phyloP scores from a whole-genome alignment of 208 protist species.

The Leishmania tarentolae region DNA sequence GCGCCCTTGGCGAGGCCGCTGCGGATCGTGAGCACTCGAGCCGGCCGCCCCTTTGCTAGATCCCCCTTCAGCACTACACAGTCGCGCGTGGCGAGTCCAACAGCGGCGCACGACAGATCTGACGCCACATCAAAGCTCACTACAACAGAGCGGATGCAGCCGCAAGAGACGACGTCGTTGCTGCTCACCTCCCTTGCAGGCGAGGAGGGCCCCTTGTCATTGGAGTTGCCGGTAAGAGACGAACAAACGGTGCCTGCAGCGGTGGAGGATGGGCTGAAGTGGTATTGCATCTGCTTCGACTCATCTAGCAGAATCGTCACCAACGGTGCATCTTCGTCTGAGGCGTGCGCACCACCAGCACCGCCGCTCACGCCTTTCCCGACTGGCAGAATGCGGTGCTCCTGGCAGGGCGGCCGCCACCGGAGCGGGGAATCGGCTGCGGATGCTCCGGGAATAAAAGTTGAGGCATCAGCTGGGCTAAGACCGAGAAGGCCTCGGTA shows the following conservation, averaged over 20 bases:
- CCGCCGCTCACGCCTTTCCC: constrained; percentile 23
- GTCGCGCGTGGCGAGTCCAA: constrained; percentile 87
- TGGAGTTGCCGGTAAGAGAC: not conserved
- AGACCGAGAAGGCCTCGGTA: constrained; percentile 21
- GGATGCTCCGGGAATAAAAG: not conserved
- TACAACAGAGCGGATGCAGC: constrained; percentile 54
- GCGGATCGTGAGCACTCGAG: constrained; percentile 35
- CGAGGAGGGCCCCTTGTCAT: not conserved
- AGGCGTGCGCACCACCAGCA: not conserved
- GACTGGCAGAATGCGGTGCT: constrained; percentile 45
- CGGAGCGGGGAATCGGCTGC: constrained; percentile 14
- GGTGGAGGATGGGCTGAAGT: constrained; percentile 3
- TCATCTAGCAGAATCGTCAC: constrained; percentile 25
- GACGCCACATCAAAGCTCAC: constrained; percentile 82
- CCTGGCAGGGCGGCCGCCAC: constrained; percentile 42
- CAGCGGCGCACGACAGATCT: constrained; percentile 77
- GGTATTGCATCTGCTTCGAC: constrained; percentile 24
- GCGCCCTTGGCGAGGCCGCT: constrained; percentile 34
- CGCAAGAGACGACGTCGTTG: constrained; percentile 22
- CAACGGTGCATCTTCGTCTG: constrained; percentile 14
- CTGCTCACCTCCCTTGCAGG: not conserved
- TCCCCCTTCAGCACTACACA: constrained; percentile 74
- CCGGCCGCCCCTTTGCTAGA: constrained; percentile 37
- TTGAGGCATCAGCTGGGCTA: not conserved
- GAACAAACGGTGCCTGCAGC: not conserved